Evolutionary conservation across 805 yeast genomes (phyloP), one percentile per base, ranked within the genome.

Genomic region (Maudiozyma saulgeensis): DNA sequence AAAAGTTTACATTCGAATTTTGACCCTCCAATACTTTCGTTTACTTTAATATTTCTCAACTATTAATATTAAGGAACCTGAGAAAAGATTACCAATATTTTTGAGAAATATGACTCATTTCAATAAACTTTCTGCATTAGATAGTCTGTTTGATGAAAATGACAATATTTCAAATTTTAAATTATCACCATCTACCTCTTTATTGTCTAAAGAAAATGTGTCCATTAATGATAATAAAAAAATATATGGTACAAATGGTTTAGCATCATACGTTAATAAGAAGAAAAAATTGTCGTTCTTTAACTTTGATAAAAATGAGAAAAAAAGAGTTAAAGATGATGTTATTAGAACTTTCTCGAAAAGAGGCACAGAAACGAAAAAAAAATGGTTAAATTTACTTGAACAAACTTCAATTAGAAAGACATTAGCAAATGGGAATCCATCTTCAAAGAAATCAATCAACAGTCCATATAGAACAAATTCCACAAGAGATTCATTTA

Each of bases 111-210:
- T 35, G 38, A 13, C 15, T n/a, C 38, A 35, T 7, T 16, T 35
- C 15, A 35, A 35, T 35, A 40, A 23, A 40, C 43, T n/a, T 21
- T 21, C 31, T 21, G 43, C 31, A 40, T 13, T 31, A 8, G 45
- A 43, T 19, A 43, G 28, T 21, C 21, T 44, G 16, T 26, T 34
- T 6, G n/a, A 21, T 44, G 39, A 35, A 16, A 16, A 39, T 35
- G 47, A 44, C 2, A 38, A 44, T 3, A 44, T 44, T 8, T 44
- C 47, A 37, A 37, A 44, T 11, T 26, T 44, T 3, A 35, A 38
- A 26, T 21, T 44, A 18, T 44, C 47, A 21, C 47, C 47, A 26
- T 11, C 47, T 1, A 19, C 39, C n/a, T 38, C 47, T n/a, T 16
- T 35, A 15, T 19, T n/a, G 4, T 35, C 38, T n/a, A 35, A 35